phyloP scores from a whole-genome alignment of 441 rosid genomes.

The Mallotus repandus region DNA sequence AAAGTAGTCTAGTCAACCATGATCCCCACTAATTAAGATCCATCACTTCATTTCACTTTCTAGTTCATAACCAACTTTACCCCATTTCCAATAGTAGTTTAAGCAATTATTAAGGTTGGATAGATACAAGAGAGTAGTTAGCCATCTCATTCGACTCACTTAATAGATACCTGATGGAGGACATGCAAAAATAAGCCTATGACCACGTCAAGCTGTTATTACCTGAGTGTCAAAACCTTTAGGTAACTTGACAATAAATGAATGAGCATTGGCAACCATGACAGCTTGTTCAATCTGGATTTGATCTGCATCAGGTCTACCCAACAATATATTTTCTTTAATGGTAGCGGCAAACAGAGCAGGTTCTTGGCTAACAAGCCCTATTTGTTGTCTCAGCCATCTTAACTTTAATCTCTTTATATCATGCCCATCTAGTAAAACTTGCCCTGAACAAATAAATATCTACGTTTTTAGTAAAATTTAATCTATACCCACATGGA shows the following conservation, averaged over 20 bases:
- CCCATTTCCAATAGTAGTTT: slow-evolving; percentile 28
- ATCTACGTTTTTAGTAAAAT: neutral
- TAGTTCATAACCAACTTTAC: slow-evolving; percentile 30
- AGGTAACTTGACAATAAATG: slow-evolving; percentile 88
- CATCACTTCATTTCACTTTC: slow-evolving; percentile 41
- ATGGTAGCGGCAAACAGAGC: slow-evolving; percentile 96
- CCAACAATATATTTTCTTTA: slow-evolving; percentile 88
- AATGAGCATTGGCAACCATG: slow-evolving; percentile 97
- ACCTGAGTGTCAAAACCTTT: slow-evolving; percentile 98
- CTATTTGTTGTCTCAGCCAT: slow-evolving; percentile 97
- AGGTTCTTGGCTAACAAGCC: slow-evolving; percentile 99
- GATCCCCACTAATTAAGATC: slow-evolving; percentile 42
- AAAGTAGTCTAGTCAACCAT: slow-evolving; percentile 21
- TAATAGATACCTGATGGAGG: neutral
- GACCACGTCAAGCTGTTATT: too few species aligned
- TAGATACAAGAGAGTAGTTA: neutral
- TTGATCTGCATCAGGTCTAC: slow-evolving; percentile 84
- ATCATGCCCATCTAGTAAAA: slow-evolving; percentile 85
- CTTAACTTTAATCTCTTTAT: slow-evolving; percentile 72
- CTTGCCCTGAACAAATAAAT: slow-evolving; percentile 59
- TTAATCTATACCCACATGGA: slow-evolving; percentile 5
- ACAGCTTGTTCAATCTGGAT: slow-evolving; percentile 94
- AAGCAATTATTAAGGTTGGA: slow-evolving; percentile 3
- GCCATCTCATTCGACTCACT: slow-evolving; percentile 6
- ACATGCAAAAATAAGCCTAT: neutral